phyloP scores from a whole-genome alignment of 345 rosid genomes.

The Carallia brachiata region DNA sequence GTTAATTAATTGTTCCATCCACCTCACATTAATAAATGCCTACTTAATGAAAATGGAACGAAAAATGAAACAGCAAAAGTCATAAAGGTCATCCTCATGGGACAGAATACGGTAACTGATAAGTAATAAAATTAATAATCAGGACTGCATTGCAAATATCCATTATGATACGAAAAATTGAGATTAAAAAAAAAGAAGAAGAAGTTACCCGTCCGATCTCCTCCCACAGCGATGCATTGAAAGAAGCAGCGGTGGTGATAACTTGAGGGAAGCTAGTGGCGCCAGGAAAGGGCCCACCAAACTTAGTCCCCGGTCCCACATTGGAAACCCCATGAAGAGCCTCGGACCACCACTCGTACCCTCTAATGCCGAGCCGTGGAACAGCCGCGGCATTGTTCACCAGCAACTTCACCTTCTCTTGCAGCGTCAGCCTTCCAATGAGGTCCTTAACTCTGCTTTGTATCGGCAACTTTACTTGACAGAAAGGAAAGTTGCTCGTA shows the following conservation, averaged over 20 bases:
- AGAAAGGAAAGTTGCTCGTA: conserved; percentile 18
- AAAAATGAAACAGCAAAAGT: too few relatives aligned
- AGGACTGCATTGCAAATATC: too few relatives aligned
- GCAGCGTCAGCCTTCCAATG: conserved; percentile 24
- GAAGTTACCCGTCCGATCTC: conserved; percentile 27
- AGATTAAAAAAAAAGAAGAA: not conserved
- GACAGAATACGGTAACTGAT: too few relatives aligned
- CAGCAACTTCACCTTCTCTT: conserved; percentile 26
- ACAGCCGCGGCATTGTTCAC: conserved; percentile 26
- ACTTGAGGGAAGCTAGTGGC: conserved; percentile 38
- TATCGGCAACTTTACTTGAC: conserved; percentile 24
- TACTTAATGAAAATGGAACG: too few relatives aligned
- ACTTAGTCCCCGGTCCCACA: conserved; percentile 33
- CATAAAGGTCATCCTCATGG: too few relatives aligned
- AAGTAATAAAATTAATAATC: too few relatives aligned
- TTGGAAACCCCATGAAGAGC: conserved; percentile 35
- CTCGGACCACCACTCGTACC: conserved; percentile 37
- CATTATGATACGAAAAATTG: not conserved
- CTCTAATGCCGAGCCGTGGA: conserved; percentile 24
- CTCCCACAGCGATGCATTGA: conserved; percentile 31
- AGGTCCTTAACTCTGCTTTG: conserved; percentile 26
- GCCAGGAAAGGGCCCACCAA: conserved; percentile 24
- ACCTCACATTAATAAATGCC: not conserved
- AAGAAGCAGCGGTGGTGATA: conserved; percentile 31
- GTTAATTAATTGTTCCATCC: not conserved